Conservation (phyloP, 495 filamentous ascomycete genomes). For the Podospora australis region DNA sequence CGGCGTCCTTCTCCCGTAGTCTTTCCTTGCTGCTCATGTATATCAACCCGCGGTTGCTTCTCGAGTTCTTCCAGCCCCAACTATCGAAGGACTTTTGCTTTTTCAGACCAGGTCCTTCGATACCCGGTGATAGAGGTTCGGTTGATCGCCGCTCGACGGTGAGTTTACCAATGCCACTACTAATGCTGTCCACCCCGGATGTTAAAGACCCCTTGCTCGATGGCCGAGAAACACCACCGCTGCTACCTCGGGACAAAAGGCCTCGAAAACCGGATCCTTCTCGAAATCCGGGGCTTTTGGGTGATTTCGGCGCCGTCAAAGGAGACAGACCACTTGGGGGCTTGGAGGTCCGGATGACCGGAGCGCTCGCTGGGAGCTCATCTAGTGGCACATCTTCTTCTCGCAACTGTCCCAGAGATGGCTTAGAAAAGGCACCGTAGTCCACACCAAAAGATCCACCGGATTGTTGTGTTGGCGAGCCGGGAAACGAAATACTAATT, state of each 20-base stretch:
- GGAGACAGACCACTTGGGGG: constrained; percentile 65
- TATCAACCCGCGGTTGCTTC: constrained; percentile 46
- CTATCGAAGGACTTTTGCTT: constrained; percentile 46
- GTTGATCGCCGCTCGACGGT: constrained; percentile 47
- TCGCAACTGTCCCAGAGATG: constrained; percentile 43
- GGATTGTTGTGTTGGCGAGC: constrained; percentile 29
- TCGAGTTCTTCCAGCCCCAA: constrained; percentile 47
- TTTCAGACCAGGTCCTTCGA: constrained; percentile 29
- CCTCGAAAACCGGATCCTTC: constrained; percentile 39
- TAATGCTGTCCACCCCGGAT: constrained; percentile 52
- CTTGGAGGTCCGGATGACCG: constrained; percentile 80
- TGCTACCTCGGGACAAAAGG: constrained; percentile 38
- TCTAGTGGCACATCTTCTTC: constrained; percentile 54
- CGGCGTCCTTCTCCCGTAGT: constrained; percentile 46
- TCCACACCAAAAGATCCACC: constrained; percentile 64
- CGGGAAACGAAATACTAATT: constrained; percentile 42
- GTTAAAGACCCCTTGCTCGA: constrained; percentile 46
- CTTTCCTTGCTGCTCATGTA: constrained; percentile 56
- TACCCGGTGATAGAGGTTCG: constrained; percentile 29
- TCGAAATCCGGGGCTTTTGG: constrained; percentile 34
- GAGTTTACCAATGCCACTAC: constrained; percentile 54
- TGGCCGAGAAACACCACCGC: constrained; percentile 38
- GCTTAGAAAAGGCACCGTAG: constrained; percentile 52
- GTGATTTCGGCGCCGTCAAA: constrained; percentile 58
- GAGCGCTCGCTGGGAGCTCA: constrained; percentile 64